A percentile compares a stretch with the other conserved stretches of the same genome.
Evolutionary conservation across 352 stramenopile species (phyloP).

Genomic region (Phytophthora cactorum): DNA sequence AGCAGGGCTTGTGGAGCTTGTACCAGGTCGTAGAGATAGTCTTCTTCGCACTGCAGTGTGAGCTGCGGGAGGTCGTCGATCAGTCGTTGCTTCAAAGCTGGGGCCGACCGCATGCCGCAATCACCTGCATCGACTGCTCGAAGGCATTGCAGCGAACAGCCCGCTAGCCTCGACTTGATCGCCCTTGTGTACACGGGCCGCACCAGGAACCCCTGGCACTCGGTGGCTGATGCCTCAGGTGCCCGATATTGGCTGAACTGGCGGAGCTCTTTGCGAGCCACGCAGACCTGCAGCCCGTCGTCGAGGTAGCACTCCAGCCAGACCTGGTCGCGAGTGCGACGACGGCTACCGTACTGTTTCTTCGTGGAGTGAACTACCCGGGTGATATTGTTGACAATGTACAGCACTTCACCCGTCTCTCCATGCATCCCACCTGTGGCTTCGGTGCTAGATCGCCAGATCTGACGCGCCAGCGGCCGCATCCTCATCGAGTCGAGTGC

Average conservation of each 20-base stretch:
- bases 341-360: slow-evolving; percentile 18
- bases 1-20: slow-evolving; percentile 35
- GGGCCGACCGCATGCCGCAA: slow-evolving; percentile 21
- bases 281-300: slow-evolving; percentile 44
- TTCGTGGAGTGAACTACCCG: slow-evolving; percentile 44
- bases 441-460: slow-evolving; percentile 40
- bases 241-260: slow-evolving; percentile 41
- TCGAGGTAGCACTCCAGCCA: slow-evolving; percentile 59
- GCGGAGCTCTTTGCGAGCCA: slow-evolving; percentile 49
- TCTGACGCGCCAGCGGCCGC: slow-evolving; percentile 40
- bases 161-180: slow-evolving; percentile 30
- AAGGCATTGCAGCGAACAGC: slow-evolving; percentile 49
- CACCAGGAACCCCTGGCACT: slow-evolving; percentile 50
- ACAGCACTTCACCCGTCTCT: slow-evolving; percentile 34
- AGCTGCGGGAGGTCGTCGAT: slow-evolving; percentile 47
- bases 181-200: slow-evolving; percentile 39
- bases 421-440: slow-evolving; percentile 10
- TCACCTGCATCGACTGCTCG: slow-evolving; percentile 38
- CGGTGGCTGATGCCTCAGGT: slow-evolving; percentile 31
- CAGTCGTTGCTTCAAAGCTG: slow-evolving; percentile 38
- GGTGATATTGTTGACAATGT: slow-evolving; percentile 35
- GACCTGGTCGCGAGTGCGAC: slow-evolving; percentile 32
- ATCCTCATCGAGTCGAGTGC: slow-evolving; percentile 40
- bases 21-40: slow-evolving; percentile 47
- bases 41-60: slow-evolving; percentile 56